A percentile compares a stretch with the other conserved stretches of the same genome.
Conservation (phyloP, 257 asterid species). For the Nemophila menziesii region DNA sequence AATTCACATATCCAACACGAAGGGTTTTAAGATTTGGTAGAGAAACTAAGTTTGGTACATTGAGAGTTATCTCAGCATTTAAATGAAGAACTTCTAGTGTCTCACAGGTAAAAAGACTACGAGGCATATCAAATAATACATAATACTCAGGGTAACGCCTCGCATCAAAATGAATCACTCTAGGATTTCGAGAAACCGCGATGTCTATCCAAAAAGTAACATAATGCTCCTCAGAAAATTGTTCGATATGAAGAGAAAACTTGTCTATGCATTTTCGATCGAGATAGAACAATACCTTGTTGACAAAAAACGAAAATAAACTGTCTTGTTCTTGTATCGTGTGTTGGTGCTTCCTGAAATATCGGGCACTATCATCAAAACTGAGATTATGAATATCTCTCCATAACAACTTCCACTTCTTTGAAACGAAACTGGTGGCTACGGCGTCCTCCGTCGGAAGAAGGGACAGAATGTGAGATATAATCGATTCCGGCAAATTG, state of each 20-base stretch:
- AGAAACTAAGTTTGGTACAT: neutral
- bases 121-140: neutral
- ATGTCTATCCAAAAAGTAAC: neutral
- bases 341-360: neutral
- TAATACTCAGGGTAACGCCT: neutral
- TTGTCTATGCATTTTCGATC: no score
- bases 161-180: neutral
- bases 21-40: conserved; percentile 4
- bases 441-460: conserved; percentile 9
- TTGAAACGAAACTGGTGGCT: neutral
- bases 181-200: neutral
- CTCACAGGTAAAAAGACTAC: neutral
- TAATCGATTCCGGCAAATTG: conserved; percentile 4
- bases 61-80: neutral
- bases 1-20: neutral
- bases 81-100: conserved; percentile 3
- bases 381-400: no score
- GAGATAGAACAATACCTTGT: neutral
- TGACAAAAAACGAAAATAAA: neutral
- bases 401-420: conserved; percentile 4
- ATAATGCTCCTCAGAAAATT: neutral
- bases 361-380: neutral
- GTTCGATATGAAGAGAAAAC: neutral
- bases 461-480: conserved; percentile 5
- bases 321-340: neutral